Evolutionary conservation across 2,329 filamentous ascomycete species (phyloP), one percentile per base, ranked within the genome.

Genomic region (Dryadomyces quercivorus): DNA sequence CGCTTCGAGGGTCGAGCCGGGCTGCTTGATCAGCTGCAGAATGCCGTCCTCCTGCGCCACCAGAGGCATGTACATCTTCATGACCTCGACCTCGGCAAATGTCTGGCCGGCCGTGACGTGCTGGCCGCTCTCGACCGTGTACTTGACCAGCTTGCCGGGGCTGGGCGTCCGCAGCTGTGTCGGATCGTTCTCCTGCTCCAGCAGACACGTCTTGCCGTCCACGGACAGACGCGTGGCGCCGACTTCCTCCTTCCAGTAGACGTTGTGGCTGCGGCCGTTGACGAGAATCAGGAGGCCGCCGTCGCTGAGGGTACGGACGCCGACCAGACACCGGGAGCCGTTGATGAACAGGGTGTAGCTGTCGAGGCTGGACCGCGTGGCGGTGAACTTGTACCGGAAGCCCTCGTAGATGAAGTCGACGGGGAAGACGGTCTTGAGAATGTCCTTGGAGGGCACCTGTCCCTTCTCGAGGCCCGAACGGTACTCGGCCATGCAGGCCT

Each of bases 41-140:
- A 95, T 80, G 75, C 93, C 93, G 63, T 95, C 93, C 70, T 98
- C 93, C 67, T 91, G 86, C 2, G 93, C 88, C 58, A 98, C 80
- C 54, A 98, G 78, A 65, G 93, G 93, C 93, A 98, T 98, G 80
- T 97, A 97, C 93, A 98, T 98, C 80, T 98, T 98, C 93, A 98
- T 98, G 72, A 98, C 93, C 73, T 98, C 93, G 44, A 98, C 92
- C 70, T 98, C 93, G 55, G 93, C 93, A 66, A 90, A 98, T 38
- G 92, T 77, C 70, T 97, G 88, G 55, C 92, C 92, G 63, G 94
- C 89, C 70, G 82, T 85, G 70, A 98, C 83, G 68, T 98, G 93
- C 62, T 90, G 80, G 58, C 93, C 93, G 65, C 95, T 97, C 70
- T 96, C 93, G 2, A 98, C 88, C 1, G 89, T 87, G 72, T 93